phyloP scores from a whole-genome alignment of 208 protist species.

The Chromosphaera perkinsii region DNA sequence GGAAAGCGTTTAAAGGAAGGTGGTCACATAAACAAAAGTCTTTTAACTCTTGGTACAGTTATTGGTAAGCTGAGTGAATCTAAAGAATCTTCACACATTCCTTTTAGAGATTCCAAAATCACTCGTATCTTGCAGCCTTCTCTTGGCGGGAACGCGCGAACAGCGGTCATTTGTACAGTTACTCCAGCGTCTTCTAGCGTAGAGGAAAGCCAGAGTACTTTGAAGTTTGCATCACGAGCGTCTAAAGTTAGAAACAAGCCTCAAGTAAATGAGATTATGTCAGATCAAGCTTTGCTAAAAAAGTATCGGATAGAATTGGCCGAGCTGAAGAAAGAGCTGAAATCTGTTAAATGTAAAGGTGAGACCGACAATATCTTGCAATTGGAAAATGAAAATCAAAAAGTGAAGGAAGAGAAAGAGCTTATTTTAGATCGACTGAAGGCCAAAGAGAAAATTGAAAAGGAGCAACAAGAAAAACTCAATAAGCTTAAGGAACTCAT shows the following conservation, averaged over 20 bases:
- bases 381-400: no score
- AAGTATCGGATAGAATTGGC: no score
- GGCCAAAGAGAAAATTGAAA: no score
- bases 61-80: constrained; percentile 57
- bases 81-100: constrained; percentile 49
- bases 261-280: constrained; percentile 65
- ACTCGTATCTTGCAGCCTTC: constrained; percentile 65
- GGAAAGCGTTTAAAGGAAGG: constrained; percentile 84
- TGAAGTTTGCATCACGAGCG: constrained; percentile 66
- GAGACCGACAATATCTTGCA: no score
- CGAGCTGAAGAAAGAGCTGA: no score
- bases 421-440: no score
- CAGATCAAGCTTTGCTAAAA: no score
- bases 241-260: constrained; percentile 65
- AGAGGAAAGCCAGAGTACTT: constrained; percentile 52
- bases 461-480: no score
- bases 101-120: constrained; percentile 69
- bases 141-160: constrained; percentile 63
- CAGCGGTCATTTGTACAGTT: constrained; percentile 63
- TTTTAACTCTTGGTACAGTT: constrained; percentile 74
- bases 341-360: no score
- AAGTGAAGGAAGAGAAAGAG: no score
- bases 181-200: constrained; percentile 43
- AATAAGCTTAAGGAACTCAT: no score
- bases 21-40: constrained; percentile 89